These are phyloP conservation scores for Ceratocystis huliohia DNA, from an alignment of 2,329 filamentous ascomycete genomes.

Conservation along the genomic window DNA sequence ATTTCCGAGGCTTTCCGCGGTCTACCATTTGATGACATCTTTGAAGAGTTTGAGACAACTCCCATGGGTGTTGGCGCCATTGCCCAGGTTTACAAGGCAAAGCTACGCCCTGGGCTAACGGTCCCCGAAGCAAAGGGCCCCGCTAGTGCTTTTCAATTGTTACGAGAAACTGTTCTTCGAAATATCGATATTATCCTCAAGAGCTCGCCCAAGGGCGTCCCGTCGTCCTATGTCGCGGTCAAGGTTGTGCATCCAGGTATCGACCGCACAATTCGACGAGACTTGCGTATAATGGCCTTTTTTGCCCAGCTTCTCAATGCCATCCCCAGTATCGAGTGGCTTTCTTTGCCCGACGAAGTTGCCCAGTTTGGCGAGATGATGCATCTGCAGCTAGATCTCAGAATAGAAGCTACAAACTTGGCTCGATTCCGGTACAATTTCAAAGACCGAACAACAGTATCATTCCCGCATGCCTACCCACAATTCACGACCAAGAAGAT, in stretches of 20 bases:
- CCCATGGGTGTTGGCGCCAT: conserved; percentile 92
- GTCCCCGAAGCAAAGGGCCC: conserved; percentile 27
- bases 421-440: conserved; percentile 83
- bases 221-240: conserved; percentile 84
- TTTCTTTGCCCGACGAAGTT: conserved; percentile 91
- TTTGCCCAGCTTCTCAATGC: conserved; percentile 74
- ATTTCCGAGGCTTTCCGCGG: conserved; percentile 73
- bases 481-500: conserved; percentile 89
- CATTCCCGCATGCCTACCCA: conserved; percentile 88
- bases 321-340: conserved; percentile 92
- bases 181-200: conserved; percentile 82
- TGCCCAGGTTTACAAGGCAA: conserved; percentile 94
- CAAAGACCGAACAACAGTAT: conserved; percentile 77
- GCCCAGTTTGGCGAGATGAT: conserved; percentile 96
- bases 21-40: conserved; percentile 74
- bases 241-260: conserved; percentile 91
- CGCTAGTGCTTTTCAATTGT: conserved; percentile 19
- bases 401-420: conserved; percentile 87
- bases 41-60: conserved; percentile 83
- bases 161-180: conserved; percentile 44
- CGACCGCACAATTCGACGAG: conserved; percentile 77
- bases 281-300: conserved; percentile 85
- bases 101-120: conserved; percentile 63
- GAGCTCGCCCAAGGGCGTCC: conserved; percentile 69
- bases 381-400: conserved; percentile 87